phyloP scores from a whole-genome alignment of 352 stramenopile species.

The Phytophthora colocasiae region DNA sequence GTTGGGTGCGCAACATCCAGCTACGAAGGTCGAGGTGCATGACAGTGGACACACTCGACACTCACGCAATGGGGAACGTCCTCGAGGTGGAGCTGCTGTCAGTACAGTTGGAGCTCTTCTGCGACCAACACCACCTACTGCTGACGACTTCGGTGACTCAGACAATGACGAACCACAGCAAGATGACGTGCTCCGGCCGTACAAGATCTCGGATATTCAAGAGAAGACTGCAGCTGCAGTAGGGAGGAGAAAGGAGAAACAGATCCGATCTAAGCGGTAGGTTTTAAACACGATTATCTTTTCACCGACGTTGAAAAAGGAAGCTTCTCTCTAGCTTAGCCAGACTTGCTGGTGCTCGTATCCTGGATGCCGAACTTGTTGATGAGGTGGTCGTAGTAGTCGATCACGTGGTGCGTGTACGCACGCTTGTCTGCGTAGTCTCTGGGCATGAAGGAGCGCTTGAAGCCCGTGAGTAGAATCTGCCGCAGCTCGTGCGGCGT shows the following conservation, averaged over 20 bases:
- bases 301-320: background rate
- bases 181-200: constrained; percentile 72
- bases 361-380: constrained; percentile 73
- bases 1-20: constrained; percentile 31
- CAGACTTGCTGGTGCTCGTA: constrained; percentile 38
- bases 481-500: constrained; percentile 73
- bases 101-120: constrained; percentile 37
- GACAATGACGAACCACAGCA: constrained; percentile 66
- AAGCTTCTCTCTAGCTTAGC: constrained; percentile 9
- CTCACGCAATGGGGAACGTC: constrained; percentile 31
- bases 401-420: constrained; percentile 88
- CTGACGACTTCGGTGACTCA: constrained; percentile 80
- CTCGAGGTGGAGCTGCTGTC: constrained; percentile 18
- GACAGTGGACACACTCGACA: constrained; percentile 34
- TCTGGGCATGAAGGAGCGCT: constrained; percentile 85
- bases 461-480: constrained; percentile 88
- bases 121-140: constrained; percentile 60
- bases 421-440: constrained; percentile 79
- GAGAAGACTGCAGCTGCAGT: constrained; percentile 77
- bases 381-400: constrained; percentile 87
- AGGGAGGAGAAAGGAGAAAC: constrained; percentile 74
- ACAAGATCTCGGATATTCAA: constrained; percentile 83
- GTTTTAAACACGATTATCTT: constrained; percentile 1
- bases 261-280: constrained; percentile 55
- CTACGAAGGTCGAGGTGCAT: constrained; percentile 44